These are phyloP conservation scores for Chamaenerion angustifolium DNA, from an alignment of 345 rosid species.

Conservation along the genomic window DNA sequence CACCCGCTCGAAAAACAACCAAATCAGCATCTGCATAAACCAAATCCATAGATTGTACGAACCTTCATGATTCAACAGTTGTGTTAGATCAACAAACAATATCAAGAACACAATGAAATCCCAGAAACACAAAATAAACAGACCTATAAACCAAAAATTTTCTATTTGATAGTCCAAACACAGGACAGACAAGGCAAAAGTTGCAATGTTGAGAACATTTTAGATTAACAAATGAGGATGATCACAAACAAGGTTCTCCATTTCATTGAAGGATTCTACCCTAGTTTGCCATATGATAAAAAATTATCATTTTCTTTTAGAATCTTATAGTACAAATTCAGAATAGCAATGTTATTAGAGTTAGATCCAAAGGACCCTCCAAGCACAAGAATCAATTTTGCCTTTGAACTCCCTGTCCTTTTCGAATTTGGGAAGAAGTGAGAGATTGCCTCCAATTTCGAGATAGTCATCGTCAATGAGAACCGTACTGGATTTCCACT, in stretches of 20 bases:
- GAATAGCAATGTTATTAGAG: slow-evolving; percentile 59
- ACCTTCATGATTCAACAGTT: slow-evolving; percentile 31
- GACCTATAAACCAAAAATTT: neutral
- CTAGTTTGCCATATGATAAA: slow-evolving; percentile 85
- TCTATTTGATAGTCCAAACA: too few species aligned
- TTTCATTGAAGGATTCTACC: slow-evolving; percentile 59
- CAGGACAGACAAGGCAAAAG: neutral
- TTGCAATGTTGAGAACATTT: neutral
- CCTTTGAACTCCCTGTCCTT: slow-evolving; percentile 24
- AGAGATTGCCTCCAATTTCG: slow-evolving; percentile 35
- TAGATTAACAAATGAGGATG: slow-evolving; percentile 30
- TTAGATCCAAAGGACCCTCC: slow-evolving; percentile 77
- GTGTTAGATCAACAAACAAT: too few species aligned
- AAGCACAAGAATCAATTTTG: slow-evolving; percentile 52
- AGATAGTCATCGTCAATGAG: slow-evolving; percentile 25
- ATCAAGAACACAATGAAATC: neutral
- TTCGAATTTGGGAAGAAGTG: slow-evolving; percentile 29
- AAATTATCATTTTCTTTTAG: slow-evolving; percentile 46
- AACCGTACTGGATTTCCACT: slow-evolving; percentile 70
- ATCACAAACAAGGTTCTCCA: slow-evolving; percentile 74
- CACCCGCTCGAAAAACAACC: slow-evolving; percentile 77
- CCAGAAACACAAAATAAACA: neutral
- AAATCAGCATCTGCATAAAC: slow-evolving; percentile 86
- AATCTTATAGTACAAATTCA: slow-evolving; percentile 52
- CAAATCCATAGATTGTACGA: slow-evolving; percentile 63